Percentiles rank a stretch among this genome's conserved stretches.
Evolutionary conservation across 176 grass and related monocot species (phyloP).

Genomic region (Carex cristatella): DNA sequence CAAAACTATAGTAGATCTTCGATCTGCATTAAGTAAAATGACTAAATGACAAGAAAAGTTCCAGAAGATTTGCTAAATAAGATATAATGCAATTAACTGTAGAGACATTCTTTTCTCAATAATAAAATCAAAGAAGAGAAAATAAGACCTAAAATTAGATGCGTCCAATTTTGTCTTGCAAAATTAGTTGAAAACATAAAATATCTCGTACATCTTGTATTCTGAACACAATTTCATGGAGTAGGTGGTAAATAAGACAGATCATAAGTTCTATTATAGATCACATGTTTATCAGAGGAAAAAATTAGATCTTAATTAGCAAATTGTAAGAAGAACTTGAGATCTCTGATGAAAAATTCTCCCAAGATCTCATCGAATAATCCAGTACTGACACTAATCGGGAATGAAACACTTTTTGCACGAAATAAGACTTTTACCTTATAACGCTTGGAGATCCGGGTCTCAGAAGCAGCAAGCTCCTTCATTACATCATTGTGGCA

Average conservation of each 20-base stretch:
- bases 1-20: background rate
- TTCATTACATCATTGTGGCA: slow-evolving; percentile 28
- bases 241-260: background rate
- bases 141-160: background rate
- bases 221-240: background rate
- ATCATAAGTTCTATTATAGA: background rate
- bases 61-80: background rate
- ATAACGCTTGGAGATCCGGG: slow-evolving; percentile 40
- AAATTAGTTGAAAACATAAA: background rate
- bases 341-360: background rate
- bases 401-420: background rate
- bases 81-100: background rate
- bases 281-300: background rate
- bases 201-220: background rate
- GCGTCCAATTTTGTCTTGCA: background rate
- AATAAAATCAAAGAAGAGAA: background rate
- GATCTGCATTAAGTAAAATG: background rate
- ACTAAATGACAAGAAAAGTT: background rate
- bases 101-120: background rate
- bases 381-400: background rate
- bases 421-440: slow-evolving; percentile 22
- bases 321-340: background rate
- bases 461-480: slow-evolving; percentile 27
- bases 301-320: background rate
- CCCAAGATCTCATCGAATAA: background rate